Percentiles rank a stretch among this genome's conserved stretches.
Conservation (phyloP, 257 asterid species). For the Cinchona pubescens region DNA sequence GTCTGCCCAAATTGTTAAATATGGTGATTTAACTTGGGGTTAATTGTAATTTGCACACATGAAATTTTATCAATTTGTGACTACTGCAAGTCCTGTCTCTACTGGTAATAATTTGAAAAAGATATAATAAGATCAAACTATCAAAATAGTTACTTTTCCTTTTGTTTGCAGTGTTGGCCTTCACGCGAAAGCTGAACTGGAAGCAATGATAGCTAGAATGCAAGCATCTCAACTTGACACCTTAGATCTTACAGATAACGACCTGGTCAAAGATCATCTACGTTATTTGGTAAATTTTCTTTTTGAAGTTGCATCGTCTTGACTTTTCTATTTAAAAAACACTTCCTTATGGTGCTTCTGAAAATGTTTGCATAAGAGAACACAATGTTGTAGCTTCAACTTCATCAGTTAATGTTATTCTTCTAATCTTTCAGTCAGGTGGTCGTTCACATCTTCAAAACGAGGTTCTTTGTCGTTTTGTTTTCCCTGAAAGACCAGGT, state of each 20-base stretch:
- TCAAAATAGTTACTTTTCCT: slow-evolving; percentile 5
- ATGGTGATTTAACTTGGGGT: neutral
- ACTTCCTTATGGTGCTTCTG: neutral
- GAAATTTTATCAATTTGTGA: too few species aligned
- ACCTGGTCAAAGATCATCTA: slow-evolving; percentile 89
- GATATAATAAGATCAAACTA: neutral
- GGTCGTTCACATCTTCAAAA: slow-evolving; percentile 73
- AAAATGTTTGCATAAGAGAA: neutral
- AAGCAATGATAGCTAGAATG: slow-evolving; percentile 61
- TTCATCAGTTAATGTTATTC: slow-evolving; percentile 2
- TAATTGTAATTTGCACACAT: too few species aligned
- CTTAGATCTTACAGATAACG: slow-evolving; percentile 69
- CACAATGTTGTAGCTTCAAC: neutral
- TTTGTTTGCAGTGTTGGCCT: slow-evolving; percentile 69
- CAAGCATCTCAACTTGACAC: slow-evolving; percentile 52
- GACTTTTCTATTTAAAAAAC: neutral
- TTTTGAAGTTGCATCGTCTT: neutral
- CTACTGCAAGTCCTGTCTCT: neutral
- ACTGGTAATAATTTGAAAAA: neutral
- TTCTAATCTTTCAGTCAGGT: slow-evolving; percentile 66
- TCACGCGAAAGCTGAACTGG: slow-evolving; percentile 70
- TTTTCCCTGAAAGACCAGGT: slow-evolving; percentile 92
- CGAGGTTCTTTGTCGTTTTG: slow-evolving; percentile 84
- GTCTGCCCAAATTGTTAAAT: neutral
- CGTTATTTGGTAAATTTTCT: slow-evolving; percentile 68